A percentile compares a stretch with the other conserved stretches of the same genome.
These are phyloP conservation scores for Astrephomene gubernaculifera DNA, from an alignment of 139 green algal genomes.

Conservation along the genomic window DNA sequence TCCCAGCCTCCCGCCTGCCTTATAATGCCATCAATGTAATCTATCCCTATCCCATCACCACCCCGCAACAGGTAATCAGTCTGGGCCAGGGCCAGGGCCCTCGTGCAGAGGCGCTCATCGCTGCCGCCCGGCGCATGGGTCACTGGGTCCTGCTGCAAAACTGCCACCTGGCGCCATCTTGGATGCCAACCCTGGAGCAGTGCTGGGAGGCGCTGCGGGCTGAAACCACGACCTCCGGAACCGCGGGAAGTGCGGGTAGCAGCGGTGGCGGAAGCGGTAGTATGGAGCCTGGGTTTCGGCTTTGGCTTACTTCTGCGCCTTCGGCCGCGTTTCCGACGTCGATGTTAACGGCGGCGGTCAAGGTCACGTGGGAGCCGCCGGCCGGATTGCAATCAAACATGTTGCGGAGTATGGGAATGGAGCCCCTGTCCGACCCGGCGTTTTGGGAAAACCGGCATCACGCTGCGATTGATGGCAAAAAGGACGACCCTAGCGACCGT, in stretches of 20 bases:
- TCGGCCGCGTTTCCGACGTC: slow-evolving; percentile 59
- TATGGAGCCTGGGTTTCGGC: no score
- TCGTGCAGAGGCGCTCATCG: slow-evolving; percentile 79
- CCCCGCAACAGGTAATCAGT: slow-evolving; percentile 54
- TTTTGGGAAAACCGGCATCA: no score
- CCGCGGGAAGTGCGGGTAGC: no score
- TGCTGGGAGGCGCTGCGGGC: slow-evolving; percentile 69
- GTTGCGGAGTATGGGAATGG: slow-evolving; percentile 45
- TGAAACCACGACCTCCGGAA: slow-evolving; percentile 66
- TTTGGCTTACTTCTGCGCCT: slow-evolving; percentile 72
- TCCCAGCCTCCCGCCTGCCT: no score
- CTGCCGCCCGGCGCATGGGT: slow-evolving; percentile 57
- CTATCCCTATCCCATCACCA: no score
- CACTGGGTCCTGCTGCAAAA: slow-evolving; percentile 86
- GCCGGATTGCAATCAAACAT: slow-evolving; percentile 67
- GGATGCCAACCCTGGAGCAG: slow-evolving; percentile 81
- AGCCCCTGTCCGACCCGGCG: slow-evolving; percentile 51
- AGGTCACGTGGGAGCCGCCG: slow-evolving; percentile 76
- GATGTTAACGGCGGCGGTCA: slow-evolving; percentile 69
- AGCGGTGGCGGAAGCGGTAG: no score
- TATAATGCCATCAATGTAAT: no score
- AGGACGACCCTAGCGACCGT: no score
- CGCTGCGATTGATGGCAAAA: no score
- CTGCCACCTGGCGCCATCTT: slow-evolving; percentile 82
- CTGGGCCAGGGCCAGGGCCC: slow-evolving; percentile 87